A percentile compares a stretch with the other conserved stretches of the same genome.
These are phyloP conservation scores for Grosmannia serpens DNA, from an alignment of 2,329 filamentous ascomycete genomes.

Conservation along the genomic window DNA sequence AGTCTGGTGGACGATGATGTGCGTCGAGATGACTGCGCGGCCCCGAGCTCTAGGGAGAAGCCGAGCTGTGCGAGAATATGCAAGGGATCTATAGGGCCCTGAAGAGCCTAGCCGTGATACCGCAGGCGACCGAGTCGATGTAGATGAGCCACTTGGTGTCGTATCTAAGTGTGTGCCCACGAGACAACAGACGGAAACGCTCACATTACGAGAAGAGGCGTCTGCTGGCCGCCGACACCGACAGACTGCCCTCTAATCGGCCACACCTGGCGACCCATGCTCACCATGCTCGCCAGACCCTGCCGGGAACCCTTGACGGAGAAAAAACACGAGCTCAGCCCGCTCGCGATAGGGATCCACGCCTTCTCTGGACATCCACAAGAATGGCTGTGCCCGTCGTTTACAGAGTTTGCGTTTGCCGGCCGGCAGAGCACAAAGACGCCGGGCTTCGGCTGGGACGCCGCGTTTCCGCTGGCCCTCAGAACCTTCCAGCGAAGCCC, in stretches of 20 bases:
- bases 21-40: neutral
- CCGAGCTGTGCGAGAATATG: neutral
- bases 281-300: too few relatives aligned
- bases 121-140: constrained; percentile 29
- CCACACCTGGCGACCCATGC: too few relatives aligned
- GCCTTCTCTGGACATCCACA: too few relatives aligned
- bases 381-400: neutral
- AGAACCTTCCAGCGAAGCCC: neutral
- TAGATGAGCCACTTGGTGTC: constrained; percentile 31
- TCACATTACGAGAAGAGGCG: constrained; percentile 23
- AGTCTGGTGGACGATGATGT: neutral
- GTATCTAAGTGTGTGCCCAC: too few relatives aligned
- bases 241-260: too few relatives aligned
- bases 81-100: constrained; percentile 1
- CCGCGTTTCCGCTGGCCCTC: neutral
- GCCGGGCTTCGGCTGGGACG: neutral
- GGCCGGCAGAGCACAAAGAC: neutral
- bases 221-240: constrained; percentile 23
- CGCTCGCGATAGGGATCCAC: too few relatives aligned
- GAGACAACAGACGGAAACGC: neutral
- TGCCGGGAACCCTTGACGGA: too few relatives aligned
- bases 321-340: too few relatives aligned
- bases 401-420: constrained; percentile 1
- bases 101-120: constrained; percentile 22
- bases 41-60: neutral